Conservation (phyloP, 2,329 filamentous ascomycete species). For the Lecanoromycetidae sp. region DNA sequence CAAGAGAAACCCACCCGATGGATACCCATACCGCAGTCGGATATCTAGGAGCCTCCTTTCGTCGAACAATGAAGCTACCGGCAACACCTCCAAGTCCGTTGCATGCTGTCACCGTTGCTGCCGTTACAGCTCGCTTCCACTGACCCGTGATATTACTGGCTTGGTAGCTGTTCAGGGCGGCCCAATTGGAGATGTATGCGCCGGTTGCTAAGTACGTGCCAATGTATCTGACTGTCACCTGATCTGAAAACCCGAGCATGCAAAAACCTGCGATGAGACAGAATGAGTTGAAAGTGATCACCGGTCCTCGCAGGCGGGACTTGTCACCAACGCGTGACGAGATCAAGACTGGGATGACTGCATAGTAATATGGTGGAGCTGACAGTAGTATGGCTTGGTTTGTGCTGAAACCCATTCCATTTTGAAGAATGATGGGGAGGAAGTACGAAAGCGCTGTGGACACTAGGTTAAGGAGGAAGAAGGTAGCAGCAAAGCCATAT, state of each 20-base stretch:
- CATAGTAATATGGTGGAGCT: constrained; percentile 57
- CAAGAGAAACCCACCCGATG: constrained; percentile 34
- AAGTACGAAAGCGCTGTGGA: constrained; percentile 56
- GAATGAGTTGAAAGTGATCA: constrained; percentile 53
- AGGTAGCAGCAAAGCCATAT: constrained; percentile 52
- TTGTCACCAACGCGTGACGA: constrained; percentile 52
- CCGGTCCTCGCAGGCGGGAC: constrained; percentile 47
- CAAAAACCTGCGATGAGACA: constrained; percentile 51
- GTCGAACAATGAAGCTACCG: constrained; percentile 53
- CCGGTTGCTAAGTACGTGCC: constrained; percentile 56
- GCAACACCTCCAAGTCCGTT: constrained; percentile 55
- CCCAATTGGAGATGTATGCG: constrained; percentile 58
- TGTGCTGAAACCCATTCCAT: constrained; percentile 43
- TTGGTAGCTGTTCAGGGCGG: constrained; percentile 51
- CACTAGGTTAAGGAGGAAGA: constrained; percentile 56
- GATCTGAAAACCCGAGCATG: constrained; percentile 49
- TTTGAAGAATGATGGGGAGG: constrained; percentile 47
- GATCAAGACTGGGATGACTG: constrained; percentile 50
- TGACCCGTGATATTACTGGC: constrained; percentile 52
- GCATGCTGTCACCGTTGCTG: constrained; percentile 47
- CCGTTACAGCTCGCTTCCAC: constrained; percentile 53
- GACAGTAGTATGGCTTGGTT: constrained; percentile 49
- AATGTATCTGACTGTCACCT: constrained; percentile 50
- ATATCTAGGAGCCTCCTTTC: constrained; percentile 50
- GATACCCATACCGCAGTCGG: constrained; percentile 55